A percentile compares a stretch with the other conserved stretches of the same genome.
Evolutionary conservation across 345 rosid genomes (phyloP).

Genomic region (Draba incana): DNA sequence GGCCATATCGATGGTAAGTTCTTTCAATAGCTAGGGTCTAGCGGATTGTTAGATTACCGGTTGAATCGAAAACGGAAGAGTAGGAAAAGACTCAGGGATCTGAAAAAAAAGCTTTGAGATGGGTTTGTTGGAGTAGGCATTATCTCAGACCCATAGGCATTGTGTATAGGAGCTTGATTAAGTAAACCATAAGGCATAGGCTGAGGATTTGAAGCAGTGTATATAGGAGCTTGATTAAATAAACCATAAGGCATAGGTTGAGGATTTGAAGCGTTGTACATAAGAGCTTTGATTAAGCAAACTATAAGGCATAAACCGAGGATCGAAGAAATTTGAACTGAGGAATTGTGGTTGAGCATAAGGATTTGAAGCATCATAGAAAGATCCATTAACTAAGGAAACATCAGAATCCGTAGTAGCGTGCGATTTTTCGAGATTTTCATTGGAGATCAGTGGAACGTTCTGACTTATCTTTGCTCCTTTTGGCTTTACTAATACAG

Average conservation of each 20-base stretch:
- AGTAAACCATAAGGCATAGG: no score
- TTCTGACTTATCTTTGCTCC: not conserved
- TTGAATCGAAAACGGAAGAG: no score
- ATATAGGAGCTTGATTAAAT: constrained; percentile 6
- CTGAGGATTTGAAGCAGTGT: no score
- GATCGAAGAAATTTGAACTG: not conserved
- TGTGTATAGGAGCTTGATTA: no score
- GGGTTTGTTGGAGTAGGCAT: not conserved
- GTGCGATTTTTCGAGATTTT: constrained; percentile 11
- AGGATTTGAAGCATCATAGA: not conserved
- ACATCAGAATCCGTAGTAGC: constrained; percentile 13
- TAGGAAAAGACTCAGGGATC: no score
- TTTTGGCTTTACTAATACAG: constrained; percentile 17
- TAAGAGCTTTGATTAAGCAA: no score
- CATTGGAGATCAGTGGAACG: not conserved
- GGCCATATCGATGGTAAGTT: constrained; percentile 42
- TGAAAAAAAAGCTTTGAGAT: constrained; percentile 4
- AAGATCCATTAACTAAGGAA: constrained; percentile 28
- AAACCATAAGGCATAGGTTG: not conserved
- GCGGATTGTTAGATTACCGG: constrained; percentile 41
- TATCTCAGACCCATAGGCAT: not conserved
- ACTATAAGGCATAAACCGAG: no score
- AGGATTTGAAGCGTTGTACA: no score
- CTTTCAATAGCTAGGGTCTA: constrained; percentile 35
- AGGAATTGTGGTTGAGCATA: not conserved